Evolutionary conservation across 768 basidiomycete genomes (phyloP), one percentile per base, ranked within the genome.

Genomic region (Nidularia sp.): DNA sequence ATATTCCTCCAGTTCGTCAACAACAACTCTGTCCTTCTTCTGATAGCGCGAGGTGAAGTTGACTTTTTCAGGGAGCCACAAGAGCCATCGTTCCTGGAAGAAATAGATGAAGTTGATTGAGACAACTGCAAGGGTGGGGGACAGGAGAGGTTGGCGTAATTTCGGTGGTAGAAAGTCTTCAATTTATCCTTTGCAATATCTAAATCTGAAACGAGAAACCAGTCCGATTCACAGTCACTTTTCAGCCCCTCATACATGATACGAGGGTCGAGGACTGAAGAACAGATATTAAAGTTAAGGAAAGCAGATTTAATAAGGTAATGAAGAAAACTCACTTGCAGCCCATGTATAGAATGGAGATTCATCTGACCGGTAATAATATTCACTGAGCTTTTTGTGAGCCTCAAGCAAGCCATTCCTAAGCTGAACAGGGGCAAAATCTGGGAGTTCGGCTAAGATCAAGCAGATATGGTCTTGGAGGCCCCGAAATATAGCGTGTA

Each of bases 291-390:
- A 34, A 34, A 25, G 36, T 39, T 18, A 39, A 18, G 12, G 43
- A 9, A 48, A 43, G 12, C 13, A 50, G 45, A 25, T 25, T 34
- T 48, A 39, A 35, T 18, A 45, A 32, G 36, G 49, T 9, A 13
- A 36, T 34, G 18, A 18, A 18, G 18, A 18, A 25, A 31, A 60
- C 63, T 49, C 50, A 67, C 65, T 44, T 5, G 61, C 50, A 13
- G 67, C 59, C 65, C 68, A 72, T 1, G 57, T 58, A 51, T 71
- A 70, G 31, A 57, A 70, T 8, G 60, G 66, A 0, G 69, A 70
- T 43, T 65, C 46, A 35, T 68, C 64, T 46, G 56, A 64, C 43
- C 60, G 56, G 47, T 54, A 59, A 31, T 64, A 70, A 48, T 70
- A 72, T 22, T 67, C 63, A 36, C 62, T 65, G 1, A 71, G 62